These are phyloP conservation scores for Fusarium austroafricanum DNA, from an alignment of 2,329 filamentous ascomycete genomes.

Conservation along the genomic window DNA sequence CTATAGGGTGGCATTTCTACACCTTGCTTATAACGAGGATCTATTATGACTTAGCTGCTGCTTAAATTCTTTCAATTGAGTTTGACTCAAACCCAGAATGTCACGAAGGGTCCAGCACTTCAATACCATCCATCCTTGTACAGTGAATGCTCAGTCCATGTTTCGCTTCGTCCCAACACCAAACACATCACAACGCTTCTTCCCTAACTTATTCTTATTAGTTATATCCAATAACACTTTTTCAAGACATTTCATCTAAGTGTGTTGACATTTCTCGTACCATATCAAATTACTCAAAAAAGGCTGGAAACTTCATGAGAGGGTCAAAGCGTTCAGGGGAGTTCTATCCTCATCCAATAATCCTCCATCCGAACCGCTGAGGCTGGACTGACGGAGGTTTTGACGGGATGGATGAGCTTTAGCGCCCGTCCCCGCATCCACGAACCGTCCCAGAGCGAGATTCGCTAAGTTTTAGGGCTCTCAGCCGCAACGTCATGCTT, in stretches of 20 bases:
- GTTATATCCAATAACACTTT: too few species aligned
- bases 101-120: too few species aligned
- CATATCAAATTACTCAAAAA: neutral
- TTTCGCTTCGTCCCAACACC: too few species aligned
- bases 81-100: too few species aligned
- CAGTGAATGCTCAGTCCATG: too few species aligned
- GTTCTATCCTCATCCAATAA: neutral
- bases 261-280: neutral
- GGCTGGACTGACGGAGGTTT: neutral
- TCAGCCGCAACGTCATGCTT: slow-evolving; percentile 8
- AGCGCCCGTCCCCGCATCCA: slow-evolving; percentile 32
- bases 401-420: slow-evolving; percentile 4
- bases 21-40: neutral
- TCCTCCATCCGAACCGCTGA: neutral
- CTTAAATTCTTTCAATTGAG: neutral
- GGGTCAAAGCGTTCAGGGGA: neutral
- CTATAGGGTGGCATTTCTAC: slow-evolving; percentile 51
- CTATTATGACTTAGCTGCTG: neutral
- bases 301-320: neutral
- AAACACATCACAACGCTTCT: too few species aligned
- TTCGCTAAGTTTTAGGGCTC: slow-evolving; percentile 18
- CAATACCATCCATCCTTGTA: too few species aligned
- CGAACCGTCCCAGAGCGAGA: slow-evolving; percentile 9
- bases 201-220: too few species aligned
- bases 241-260: too few species aligned